A percentile compares a stretch with the other conserved stretches of the same genome.
phyloP scores from a whole-genome alignment of 306 rosid genomes.

The Vigna hirtella region DNA sequence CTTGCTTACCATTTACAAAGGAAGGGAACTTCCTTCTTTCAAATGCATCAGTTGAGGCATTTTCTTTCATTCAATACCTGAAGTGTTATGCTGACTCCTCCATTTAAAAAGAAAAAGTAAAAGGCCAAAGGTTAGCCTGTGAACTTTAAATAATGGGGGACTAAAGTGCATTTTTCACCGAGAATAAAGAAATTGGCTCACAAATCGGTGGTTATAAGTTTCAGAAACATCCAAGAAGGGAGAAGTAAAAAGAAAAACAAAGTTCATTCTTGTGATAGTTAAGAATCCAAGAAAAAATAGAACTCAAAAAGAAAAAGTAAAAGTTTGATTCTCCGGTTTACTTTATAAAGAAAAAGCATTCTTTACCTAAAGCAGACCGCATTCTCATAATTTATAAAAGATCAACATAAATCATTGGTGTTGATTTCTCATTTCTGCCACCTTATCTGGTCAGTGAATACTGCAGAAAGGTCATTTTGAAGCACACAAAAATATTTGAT shows the following conservation, averaged over 20 bases:
- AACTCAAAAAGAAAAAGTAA: constrained; percentile 65
- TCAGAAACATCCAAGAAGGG: constrained; percentile 42
- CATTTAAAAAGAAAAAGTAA: constrained; percentile 53
- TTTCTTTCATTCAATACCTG: constrained; percentile 44
- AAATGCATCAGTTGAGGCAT: constrained; percentile 45
- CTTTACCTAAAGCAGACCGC: constrained; percentile 47
- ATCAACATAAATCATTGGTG: constrained; percentile 44
- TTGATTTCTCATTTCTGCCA: constrained; percentile 41
- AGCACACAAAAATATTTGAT: constrained; percentile 39
- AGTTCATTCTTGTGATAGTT: constrained; percentile 44
- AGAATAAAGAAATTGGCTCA: constrained; percentile 43
- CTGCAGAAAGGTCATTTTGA: constrained; percentile 36
- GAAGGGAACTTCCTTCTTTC: constrained; percentile 43
- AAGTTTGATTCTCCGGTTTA: constrained; percentile 55
- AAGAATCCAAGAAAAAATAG: constrained; percentile 76
- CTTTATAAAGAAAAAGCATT: constrained; percentile 53
- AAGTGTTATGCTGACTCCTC: constrained; percentile 45
- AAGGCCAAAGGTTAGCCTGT: constrained; percentile 51
- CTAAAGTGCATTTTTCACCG: constrained; percentile 48
- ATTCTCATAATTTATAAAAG: constrained; percentile 43
- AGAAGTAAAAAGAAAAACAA: not conserved
- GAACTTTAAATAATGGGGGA: constrained; percentile 51
- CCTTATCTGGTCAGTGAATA: constrained; percentile 47
- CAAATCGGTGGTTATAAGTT: constrained; percentile 47
- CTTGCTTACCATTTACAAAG: constrained; percentile 54